phyloP scores from a whole-genome alignment of 2,329 filamentous ascomycete genomes.

The Fonsecaea multimorphosa region DNA sequence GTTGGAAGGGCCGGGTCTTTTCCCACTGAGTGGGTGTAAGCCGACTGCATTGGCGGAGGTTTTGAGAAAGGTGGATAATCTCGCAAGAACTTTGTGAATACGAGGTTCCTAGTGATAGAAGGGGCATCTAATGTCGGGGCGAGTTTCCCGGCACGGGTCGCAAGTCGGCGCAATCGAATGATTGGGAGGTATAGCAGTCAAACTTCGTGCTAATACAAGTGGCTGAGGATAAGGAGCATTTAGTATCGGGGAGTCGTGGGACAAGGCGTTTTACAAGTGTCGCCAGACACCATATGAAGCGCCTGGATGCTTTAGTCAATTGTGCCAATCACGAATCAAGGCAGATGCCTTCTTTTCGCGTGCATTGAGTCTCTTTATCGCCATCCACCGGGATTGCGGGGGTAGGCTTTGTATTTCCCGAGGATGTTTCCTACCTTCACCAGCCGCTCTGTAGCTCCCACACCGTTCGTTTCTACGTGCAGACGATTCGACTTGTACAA shows the following conservation, averaged over 20 bases:
- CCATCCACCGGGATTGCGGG: neutral
- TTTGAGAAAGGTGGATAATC: neutral
- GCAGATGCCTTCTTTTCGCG: neutral
- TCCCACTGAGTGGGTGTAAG: neutral
- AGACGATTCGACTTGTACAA: neutral
- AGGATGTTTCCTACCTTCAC: neutral
- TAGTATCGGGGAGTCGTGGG: neutral
- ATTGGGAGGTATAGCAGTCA: neutral
- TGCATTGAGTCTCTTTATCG: neutral
- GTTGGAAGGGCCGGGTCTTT: neutral
- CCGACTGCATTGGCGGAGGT: neutral
- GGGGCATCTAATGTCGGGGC: neutral
- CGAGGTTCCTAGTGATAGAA: neutral
- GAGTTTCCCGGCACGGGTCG: neutral
- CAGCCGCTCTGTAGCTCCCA: neutral
- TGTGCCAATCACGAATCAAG: neutral
- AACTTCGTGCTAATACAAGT: neutral
- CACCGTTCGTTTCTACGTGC: neutral
- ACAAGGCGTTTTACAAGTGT: neutral
- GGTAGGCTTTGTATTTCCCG: neutral
- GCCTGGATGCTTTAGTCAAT: neutral
- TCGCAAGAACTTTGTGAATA: neutral
- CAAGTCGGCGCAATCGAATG: neutral
- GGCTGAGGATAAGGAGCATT: neutral
- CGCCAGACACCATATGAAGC: slow-evolving; percentile 1